Base-by-base conservation (phyloP, 768 basidiomycete species). In the Sarcodon sp. region DNA sequence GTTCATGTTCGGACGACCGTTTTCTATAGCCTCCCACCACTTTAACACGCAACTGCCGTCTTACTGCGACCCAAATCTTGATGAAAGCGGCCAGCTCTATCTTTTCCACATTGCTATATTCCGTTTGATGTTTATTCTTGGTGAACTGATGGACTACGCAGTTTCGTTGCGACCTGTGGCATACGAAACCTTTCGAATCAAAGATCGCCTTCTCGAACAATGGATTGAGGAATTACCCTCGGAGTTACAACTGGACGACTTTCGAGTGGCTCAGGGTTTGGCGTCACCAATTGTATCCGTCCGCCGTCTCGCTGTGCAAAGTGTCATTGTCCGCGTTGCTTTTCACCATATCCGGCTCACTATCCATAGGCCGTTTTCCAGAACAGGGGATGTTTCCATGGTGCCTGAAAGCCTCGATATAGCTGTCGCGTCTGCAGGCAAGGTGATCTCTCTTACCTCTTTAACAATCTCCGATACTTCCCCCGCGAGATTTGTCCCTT, bases 121-220 rank as follows among this genome's bases (percentile, higher is more conserved):
- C 63, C 70, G 75, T 15, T 64, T 87, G 13, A 80, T 80, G 15
- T 79, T 76, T 53, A 78, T 84, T 49, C 69, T 87, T 2, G 83
- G 84, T 11, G 80, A 86, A 54, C 84, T 87, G 61, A 79, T 86
- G 76, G 82, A 87, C 57, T 79, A 79, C 51, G 83, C 83, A 7
- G 73, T 85, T 4, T 86, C 83, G 35, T 73, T 83, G 49, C 78
- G 79, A 7, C 48, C 55, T 12, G 81, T 86, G 12, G 69, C 80
- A 6, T 84, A 86, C 56, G 81, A 86, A 47, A 75, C 71, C 44
- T 73, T 87, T 16, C 69, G 72, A 56, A 70, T 76, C 0, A 79
- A 84, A 51, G 84, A 87, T 56, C 72, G 75, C 16, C 72, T 74
- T 1, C 64, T 87, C 45, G 71, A 69, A 5, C 72, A 77, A 54